These are phyloP conservation scores for Russula earlei DNA, from an alignment of 768 basidiomycete species.

Conservation along the genomic window DNA sequence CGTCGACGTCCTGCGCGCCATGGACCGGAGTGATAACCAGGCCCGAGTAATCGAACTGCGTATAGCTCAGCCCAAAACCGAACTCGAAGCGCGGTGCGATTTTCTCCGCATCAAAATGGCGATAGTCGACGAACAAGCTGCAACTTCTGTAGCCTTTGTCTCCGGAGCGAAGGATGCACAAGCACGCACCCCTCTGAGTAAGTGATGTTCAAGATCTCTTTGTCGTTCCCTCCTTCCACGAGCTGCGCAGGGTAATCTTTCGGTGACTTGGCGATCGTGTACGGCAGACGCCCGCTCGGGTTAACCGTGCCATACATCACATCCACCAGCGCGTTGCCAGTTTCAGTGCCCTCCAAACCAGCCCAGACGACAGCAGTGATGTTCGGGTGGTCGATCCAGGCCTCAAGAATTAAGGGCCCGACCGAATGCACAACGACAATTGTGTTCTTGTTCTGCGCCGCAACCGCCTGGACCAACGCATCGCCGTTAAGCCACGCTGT, in stretches of 20 bases:
- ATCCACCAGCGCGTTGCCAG: constrained; percentile 54
- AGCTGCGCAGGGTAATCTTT: constrained; percentile 1
- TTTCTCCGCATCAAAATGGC: constrained; percentile 42
- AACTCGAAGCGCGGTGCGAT: constrained; percentile 82
- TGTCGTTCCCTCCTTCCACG: constrained; percentile 20
- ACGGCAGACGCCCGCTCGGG: constrained; percentile 57
- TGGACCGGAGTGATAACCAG: constrained; percentile 39
- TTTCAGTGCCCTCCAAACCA: constrained; percentile 61
- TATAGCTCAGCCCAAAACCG: constrained; percentile 84
- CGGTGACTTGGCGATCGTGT: constrained; percentile 54
- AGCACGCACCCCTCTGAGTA: constrained; percentile 36
- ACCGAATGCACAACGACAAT: constrained; percentile 55
- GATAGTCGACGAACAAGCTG: constrained; percentile 28
- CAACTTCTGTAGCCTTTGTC: neutral
- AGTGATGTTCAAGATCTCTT: constrained; percentile 17
- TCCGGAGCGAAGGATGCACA: neutral
- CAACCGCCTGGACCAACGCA: constrained; percentile 54
- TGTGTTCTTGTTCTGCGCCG: constrained; percentile 57
- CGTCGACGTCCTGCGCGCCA: constrained; percentile 26
- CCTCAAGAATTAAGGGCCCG: constrained; percentile 31
- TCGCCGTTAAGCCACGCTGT: constrained; percentile 25
- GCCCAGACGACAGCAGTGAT: neutral
- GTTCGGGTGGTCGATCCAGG: constrained; percentile 43
- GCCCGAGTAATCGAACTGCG: constrained; percentile 62
- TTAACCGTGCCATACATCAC: constrained; percentile 70